Evolutionary conservation across 1,139 yeast genomes (phyloP).

Genomic region (Nematodospora anomalae): DNA sequence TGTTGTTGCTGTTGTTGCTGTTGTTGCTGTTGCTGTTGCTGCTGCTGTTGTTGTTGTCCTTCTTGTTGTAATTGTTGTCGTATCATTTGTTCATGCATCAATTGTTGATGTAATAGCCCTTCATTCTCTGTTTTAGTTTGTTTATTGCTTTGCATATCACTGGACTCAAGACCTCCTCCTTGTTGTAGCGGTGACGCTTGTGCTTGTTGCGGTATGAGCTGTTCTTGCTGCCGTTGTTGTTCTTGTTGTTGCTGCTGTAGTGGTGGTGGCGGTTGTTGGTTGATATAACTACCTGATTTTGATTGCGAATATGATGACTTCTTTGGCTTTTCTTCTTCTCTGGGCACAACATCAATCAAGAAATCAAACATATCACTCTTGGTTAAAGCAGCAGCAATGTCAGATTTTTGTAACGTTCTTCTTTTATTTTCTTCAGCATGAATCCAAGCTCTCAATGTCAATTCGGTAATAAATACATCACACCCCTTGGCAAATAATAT

Average conservation of each 20-base stretch:
- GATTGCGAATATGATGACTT: constrained; percentile 23
- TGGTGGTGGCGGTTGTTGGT: constrained; percentile 7
- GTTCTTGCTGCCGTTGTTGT: constrained; percentile 9
- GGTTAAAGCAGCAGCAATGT: constrained; percentile 92
- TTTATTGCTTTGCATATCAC: background rate
- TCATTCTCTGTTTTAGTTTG: constrained; percentile 3
- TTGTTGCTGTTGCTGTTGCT: constrained; percentile 9
- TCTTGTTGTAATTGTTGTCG: constrained; percentile 15
- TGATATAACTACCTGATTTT: constrained; percentile 17
- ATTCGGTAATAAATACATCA: constrained; percentile 92
- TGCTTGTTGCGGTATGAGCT: constrained; percentile 5
- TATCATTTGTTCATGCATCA: constrained; percentile 18
- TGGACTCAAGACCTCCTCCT: constrained; percentile 1
- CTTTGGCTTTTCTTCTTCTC: constrained; percentile 67
- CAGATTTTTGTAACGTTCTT: constrained; percentile 88
- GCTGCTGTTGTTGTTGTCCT: constrained; percentile 10
- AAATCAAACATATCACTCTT: constrained; percentile 97
- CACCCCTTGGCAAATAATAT: constrained; percentile 96
- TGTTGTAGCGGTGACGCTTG: constrained; percentile 11
- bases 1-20: constrained; percentile 2
- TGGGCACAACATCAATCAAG: constrained; percentile 90
- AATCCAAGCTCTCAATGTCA: constrained; percentile 98
- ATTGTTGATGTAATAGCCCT: constrained; percentile 13
- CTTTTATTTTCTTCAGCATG: constrained; percentile 96
- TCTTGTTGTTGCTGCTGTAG: constrained; percentile 9